Conservation (phyloP, 805 yeast genomes). For the Metschnikowia lunata region DNA sequence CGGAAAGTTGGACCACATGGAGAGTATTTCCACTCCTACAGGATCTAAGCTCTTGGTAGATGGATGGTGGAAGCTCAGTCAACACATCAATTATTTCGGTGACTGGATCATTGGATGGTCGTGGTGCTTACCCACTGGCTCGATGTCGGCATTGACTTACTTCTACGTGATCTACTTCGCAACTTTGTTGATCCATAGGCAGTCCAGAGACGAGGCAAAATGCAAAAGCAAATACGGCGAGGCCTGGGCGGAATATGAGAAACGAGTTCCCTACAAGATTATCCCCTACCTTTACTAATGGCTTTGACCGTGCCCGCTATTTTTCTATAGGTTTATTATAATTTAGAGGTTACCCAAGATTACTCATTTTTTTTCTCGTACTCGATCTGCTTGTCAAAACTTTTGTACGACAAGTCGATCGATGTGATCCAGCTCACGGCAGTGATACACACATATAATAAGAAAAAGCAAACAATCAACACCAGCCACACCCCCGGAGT, state of each 20-base stretch:
- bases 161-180: conserved; percentile 85
- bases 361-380: conserved; percentile 46
- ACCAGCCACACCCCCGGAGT: conserved; percentile 80
- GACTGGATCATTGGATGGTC: conserved; percentile 90
- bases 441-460: conserved; percentile 51
- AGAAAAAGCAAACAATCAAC: conserved; percentile 57
- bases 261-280: conserved; percentile 79
- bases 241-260: conserved; percentile 81
- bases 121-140: conserved; percentile 91
- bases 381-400: conserved; percentile 69
- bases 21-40: conserved; percentile 60
- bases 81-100: conserved; percentile 93
- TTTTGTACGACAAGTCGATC: conserved; percentile 72
- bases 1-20: conserved; percentile 67
- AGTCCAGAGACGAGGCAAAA: conserved; percentile 85
- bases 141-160: conserved; percentile 76
- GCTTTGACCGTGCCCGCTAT: background rate
- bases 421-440: conserved; percentile 72
- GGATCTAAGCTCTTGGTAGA: conserved; percentile 79
- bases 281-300: conserved; percentile 75
- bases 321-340: background rate
- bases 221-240: conserved; percentile 83
- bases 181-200: conserved; percentile 79
- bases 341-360: background rate
- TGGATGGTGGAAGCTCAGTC: conserved; percentile 95